A percentile compares a stretch with the other conserved stretches of the same genome.
These are phyloP conservation scores for Kodamaea sp. DNA, from an alignment of 1,139 yeast species.

Conservation along the genomic window DNA sequence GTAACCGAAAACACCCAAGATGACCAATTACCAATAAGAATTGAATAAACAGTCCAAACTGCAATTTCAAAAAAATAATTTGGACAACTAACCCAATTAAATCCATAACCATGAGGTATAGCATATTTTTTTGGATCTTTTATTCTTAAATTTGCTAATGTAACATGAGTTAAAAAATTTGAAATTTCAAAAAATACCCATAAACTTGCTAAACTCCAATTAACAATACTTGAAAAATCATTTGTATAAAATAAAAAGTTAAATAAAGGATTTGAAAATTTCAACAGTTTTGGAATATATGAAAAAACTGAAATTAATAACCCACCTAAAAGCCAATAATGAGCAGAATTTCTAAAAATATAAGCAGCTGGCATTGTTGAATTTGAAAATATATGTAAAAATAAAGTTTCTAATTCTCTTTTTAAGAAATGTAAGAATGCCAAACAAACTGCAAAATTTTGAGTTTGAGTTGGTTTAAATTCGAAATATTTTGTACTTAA, in stretches of 20 bases:
- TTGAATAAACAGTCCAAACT: slow-evolving; percentile 66
- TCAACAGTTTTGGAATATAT: slow-evolving; percentile 49
- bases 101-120: slow-evolving; percentile 47
- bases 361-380: slow-evolving; percentile 91
- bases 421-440: slow-evolving; percentile 74
- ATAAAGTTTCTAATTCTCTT: slow-evolving; percentile 83
- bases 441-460: slow-evolving; percentile 49
- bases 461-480: slow-evolving; percentile 46
- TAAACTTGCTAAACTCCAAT: slow-evolving; percentile 35
- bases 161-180: slow-evolving; percentile 67
- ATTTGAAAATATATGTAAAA: slow-evolving; percentile 78
- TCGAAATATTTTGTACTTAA: slow-evolving; percentile 20
- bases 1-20: slow-evolving; percentile 66
- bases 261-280: slow-evolving; percentile 4
- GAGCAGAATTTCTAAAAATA: slow-evolving; percentile 82
- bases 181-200: slow-evolving; percentile 71
- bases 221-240: slow-evolving; percentile 22
- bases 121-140: slow-evolving; percentile 39
- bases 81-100: slow-evolving; percentile 57
- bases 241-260: slow-evolving; percentile 22
- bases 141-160: slow-evolving; percentile 54
- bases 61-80: slow-evolving; percentile 86
- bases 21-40: slow-evolving; percentile 75
- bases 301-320: slow-evolving; percentile 58
- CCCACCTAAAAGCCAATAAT: slow-evolving; percentile 91